Percentiles rank a stretch among this genome's conserved stretches.
These are phyloP conservation scores for Coprinopsis marcescibilis DNA, from an alignment of 768 basidiomycete species.

Conservation along the genomic window DNA sequence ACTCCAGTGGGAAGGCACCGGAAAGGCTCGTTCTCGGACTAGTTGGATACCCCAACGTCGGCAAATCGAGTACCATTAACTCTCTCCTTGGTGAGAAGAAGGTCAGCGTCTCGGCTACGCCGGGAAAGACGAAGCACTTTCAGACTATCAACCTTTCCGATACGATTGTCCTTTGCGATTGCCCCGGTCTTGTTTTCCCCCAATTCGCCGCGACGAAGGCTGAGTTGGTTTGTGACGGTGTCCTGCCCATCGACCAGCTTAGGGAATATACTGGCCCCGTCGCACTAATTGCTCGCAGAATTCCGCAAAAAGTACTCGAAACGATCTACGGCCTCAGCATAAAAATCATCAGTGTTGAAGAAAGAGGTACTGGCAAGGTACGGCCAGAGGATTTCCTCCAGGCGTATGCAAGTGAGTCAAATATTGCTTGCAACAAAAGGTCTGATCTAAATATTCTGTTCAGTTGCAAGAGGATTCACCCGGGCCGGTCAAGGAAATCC, in stretches of 20 bases:
- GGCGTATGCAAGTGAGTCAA: slow-evolving; percentile 83
- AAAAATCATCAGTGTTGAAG: slow-evolving; percentile 56
- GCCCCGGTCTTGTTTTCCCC: slow-evolving; percentile 96
- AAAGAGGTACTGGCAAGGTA: slow-evolving; percentile 75
- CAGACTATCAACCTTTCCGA: slow-evolving; percentile 95
- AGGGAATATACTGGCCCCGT: slow-evolving; percentile 86
- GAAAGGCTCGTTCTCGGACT: slow-evolving; percentile 76
- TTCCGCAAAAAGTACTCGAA: slow-evolving; percentile 83
- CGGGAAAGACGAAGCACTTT: slow-evolving; percentile 98
- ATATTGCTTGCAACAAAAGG: slow-evolving; percentile 1
- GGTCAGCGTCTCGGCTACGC: slow-evolving; percentile 97
- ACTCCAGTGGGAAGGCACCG: slow-evolving; percentile 49
- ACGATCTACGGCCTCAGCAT: slow-evolving; percentile 84
- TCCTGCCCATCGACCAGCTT: slow-evolving; percentile 96
- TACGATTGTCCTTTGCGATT: slow-evolving; percentile 86
- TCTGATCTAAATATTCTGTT: slow-evolving; percentile 4
- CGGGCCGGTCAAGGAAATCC: slow-evolving; percentile 95
- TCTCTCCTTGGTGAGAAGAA: slow-evolving; percentile 93
- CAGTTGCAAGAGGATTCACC: slow-evolving; percentile 91
- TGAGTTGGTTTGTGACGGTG: slow-evolving; percentile 93
- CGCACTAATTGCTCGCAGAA: slow-evolving; percentile 67
- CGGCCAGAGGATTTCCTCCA: slow-evolving; percentile 79
- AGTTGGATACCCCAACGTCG: slow-evolving; percentile 98
- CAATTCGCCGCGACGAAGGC: slow-evolving; percentile 98
- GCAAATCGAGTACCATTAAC: slow-evolving; percentile 98